A percentile compares a stretch with the other conserved stretches of the same genome.
Conservation (phyloP, 2,329 filamentous ascomycete genomes). For the Botryosphaeria agaves region DNA sequence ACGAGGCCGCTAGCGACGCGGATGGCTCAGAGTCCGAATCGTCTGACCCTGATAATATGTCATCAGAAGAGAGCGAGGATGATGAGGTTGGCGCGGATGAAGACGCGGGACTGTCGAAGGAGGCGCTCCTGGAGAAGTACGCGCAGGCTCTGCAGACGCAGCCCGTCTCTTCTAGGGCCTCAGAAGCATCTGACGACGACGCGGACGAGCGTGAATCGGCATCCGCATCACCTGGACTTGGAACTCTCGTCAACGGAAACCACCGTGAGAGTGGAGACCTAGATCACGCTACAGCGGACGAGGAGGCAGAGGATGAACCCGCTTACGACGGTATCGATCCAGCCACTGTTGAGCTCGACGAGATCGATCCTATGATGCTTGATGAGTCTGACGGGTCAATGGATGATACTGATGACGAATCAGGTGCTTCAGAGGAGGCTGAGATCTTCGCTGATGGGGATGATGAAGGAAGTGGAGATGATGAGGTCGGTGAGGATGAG, state of each 20-base stretch:
- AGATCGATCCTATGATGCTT: constrained; percentile 17
- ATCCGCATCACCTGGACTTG: too few species aligned
- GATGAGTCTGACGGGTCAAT: constrained; percentile 21
- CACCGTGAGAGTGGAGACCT: too few species aligned
- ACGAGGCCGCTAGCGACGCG: constrained; percentile 33
- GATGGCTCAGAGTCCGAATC: constrained; percentile 44
- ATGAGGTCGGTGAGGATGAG: too few species aligned
- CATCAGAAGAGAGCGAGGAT: constrained; percentile 39
- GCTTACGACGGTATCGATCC: neutral
- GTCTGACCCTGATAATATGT: neutral
- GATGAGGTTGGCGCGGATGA: constrained; percentile 27
- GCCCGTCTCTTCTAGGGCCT: too few species aligned
- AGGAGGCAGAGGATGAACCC: constrained; percentile 3
- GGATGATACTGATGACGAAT: constrained; percentile 16
- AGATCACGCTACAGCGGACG: constrained; percentile 5
- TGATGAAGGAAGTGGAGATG: constrained; percentile 12
- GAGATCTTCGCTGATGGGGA: constrained; percentile 12
- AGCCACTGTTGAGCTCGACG: constrained; percentile 5
- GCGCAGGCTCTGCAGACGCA: constrained; percentile 39
- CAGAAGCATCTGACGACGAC: too few species aligned
- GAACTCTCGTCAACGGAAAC: too few species aligned
- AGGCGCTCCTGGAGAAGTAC: constrained; percentile 53
- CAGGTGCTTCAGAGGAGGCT: constrained; percentile 4
- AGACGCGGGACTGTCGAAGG: constrained; percentile 50
- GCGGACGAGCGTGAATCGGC: too few species aligned